phyloP scores from a whole-genome alignment of 345 rosid species.

The Gossypium stocksii region DNA sequence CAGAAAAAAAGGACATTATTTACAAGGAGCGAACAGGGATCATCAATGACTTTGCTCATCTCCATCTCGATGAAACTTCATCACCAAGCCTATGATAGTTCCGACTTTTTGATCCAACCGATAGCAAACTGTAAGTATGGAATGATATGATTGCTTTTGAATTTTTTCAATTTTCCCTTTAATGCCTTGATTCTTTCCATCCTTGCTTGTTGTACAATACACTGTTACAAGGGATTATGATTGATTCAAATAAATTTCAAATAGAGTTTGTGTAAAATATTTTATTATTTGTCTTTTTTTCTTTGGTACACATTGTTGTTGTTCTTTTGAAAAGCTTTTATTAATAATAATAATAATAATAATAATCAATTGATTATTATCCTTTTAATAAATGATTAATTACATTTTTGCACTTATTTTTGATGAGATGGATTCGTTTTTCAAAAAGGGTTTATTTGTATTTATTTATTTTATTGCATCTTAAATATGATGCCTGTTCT shows the following conservation, averaged over 20 bases:
- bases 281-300: no score
- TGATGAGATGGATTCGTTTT: no score
- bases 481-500: no score
- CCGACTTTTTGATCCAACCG: constrained; percentile 23
- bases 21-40: constrained; percentile 15
- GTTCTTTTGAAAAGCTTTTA: no score
- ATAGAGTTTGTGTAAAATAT: not conserved
- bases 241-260: not conserved
- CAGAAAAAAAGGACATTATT: constrained; percentile 27
- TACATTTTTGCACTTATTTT: no score
- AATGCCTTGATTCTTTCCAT: constrained; percentile 4
- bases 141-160: constrained; percentile 18
- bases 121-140: constrained; percentile 15
- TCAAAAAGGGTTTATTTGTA: no score
- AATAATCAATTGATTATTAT: no score
- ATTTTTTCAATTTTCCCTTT: not conserved
- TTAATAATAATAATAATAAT: no score
- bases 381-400: no score
- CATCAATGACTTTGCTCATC: constrained; percentile 13
- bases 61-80: constrained; percentile 15
- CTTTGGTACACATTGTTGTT: no score
- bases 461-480: no score
- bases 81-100: constrained; percentile 15
- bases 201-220: constrained; percentile 7
- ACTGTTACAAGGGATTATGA: not conserved